Evolutionary conservation across 2,329 filamentous ascomycete species (phyloP).

Genomic region (Botryotinia narcissicola): DNA sequence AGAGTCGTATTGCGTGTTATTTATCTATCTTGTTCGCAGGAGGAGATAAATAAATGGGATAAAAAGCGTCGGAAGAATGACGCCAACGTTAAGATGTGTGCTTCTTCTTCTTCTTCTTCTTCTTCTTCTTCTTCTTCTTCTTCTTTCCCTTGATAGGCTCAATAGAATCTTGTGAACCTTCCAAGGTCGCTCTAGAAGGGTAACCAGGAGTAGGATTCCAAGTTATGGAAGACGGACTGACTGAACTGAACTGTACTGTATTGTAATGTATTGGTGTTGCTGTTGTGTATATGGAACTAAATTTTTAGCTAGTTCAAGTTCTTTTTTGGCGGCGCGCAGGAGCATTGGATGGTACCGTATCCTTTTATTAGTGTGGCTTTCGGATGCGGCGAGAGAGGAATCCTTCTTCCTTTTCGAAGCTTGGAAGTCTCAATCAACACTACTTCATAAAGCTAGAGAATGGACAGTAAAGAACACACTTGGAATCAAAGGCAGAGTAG

Average conservation of each 20-base stretch:
- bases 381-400: slow-evolving; percentile 13
- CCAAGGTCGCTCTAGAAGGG: background rate
- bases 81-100: background rate
- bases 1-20: slow-evolving; percentile 19
- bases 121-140: background rate
- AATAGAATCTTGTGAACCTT: background rate
- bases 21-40: slow-evolving; percentile 12
- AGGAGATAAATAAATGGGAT: slow-evolving; percentile 12
- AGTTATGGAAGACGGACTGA: background rate
- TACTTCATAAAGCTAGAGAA: background rate
- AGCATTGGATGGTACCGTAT: slow-evolving; percentile 14
- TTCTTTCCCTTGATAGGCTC: background rate
- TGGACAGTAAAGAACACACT: background rate
- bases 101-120: background rate
- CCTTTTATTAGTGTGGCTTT: slow-evolving; percentile 18
- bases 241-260: background rate
- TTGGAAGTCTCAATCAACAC: slow-evolving; percentile 3
- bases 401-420: background rate
- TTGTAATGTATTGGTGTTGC: slow-evolving; percentile 2
- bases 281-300: background rate
- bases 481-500: background rate
- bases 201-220: background rate
- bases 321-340: slow-evolving; percentile 12
- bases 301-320: slow-evolving; percentile 10
- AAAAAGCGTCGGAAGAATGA: background rate